Base-by-base conservation (phyloP, 1,139 yeast genomes). In the Taiozyma onychis region DNA sequence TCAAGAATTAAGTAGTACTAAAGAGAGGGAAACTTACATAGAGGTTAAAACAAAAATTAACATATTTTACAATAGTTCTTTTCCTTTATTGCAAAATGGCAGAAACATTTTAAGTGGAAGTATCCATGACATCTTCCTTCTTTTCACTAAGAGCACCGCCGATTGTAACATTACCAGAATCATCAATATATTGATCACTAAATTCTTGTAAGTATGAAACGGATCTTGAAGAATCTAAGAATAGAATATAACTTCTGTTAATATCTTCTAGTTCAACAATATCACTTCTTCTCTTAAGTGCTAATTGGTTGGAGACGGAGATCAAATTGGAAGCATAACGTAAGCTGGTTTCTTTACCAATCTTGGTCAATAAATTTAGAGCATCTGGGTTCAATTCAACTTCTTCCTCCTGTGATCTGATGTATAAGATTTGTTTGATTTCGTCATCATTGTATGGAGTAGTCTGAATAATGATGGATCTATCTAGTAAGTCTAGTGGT, bases 331-430 rank as follows among this genome's bases (percentile, higher is more conserved):
- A 77, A 14, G 97, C 95, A 68, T 95, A 95, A 65, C 99, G 82
- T 65, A 95, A 80, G 65, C 95, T 85, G 6, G 98, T 88, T 66
- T 95, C 98, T 58, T 80, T 79, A 14, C 97, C 98, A 60, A 91
- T 90, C 69, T 91, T 91, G 32, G 98, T 89, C 60, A 95, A 79
- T 60, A 93, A 75, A 44, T 89, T 95, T 58, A 93, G 75, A 0
- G 97, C 97, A 66, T 91, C 97, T 6, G 78, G 76, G 27, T 83
- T 71, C 57, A 93, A 74, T 60, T 89, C 97, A 45, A 88, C 95
- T 69, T 93, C 99, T 69, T 95, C 99, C 67, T 93, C 99, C 61
- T 83, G 86, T n/a, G 97, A 90, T 65, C 99, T 80, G 58, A 93
- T 93, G 27, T 88, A 78, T 56, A 95, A 73, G 61, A 95, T 95